These are phyloP conservation scores for Nematocida sp. DNA, from an alignment of 371 early-diverging fungal species.

Conservation along the genomic window DNA sequence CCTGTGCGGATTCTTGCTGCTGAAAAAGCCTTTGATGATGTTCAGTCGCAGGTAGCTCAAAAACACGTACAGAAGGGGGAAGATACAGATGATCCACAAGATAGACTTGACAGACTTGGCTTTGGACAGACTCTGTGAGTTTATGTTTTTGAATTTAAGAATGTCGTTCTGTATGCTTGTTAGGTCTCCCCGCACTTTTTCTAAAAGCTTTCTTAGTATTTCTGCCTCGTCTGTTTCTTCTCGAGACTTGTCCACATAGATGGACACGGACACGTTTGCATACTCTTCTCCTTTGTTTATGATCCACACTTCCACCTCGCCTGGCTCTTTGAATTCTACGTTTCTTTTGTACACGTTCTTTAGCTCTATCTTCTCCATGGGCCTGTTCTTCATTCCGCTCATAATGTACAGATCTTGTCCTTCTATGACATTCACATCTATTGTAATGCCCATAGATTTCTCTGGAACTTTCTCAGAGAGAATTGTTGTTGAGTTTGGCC, in stretches of 20 bases:
- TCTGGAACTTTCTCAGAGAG: constrained; percentile 22
- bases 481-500: constrained; percentile 15
- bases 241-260: constrained; percentile 34
- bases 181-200: constrained; percentile 37
- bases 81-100: constrained; percentile 25
- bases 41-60: constrained; percentile 35
- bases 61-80: constrained; percentile 42
- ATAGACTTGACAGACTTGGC: constrained; percentile 28
- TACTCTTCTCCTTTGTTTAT: constrained; percentile 20
- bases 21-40: constrained; percentile 46
- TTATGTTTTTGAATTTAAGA: constrained; percentile 38
- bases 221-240: constrained; percentile 52
- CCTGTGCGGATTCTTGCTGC: constrained; percentile 13
- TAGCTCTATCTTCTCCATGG: background rate
- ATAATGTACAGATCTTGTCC: background rate
- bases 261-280: constrained; percentile 4
- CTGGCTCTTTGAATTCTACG: constrained; percentile 25
- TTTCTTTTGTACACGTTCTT: constrained; percentile 22
- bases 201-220: constrained; percentile 37
- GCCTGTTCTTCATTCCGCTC: constrained; percentile 18
- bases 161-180: constrained; percentile 46
- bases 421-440: constrained; percentile 32
- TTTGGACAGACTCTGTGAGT: background rate
- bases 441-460: constrained; percentile 19
- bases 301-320: constrained; percentile 30